Conservation (phyloP, 345 rosid species). For the Linum trigynum region DNA sequence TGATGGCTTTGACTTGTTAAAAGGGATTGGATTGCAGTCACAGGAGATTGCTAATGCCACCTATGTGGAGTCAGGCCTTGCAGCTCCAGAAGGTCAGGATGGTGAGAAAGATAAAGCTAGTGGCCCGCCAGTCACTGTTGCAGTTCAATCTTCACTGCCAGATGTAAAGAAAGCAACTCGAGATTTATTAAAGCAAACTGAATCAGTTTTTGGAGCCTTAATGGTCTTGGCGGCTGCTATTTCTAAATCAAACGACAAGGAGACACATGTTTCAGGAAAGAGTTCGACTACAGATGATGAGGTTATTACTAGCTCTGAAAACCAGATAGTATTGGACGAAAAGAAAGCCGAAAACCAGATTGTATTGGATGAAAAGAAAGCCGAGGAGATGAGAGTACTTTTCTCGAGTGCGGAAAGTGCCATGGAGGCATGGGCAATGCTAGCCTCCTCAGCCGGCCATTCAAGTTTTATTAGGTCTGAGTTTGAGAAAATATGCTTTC, state of each 20-base stretch:
- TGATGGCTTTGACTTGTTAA: conserved; percentile 66
- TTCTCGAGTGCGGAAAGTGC: conserved; percentile 90
- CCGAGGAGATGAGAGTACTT: conserved; percentile 83
- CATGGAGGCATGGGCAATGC: conserved; percentile 99
- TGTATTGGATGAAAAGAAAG: conserved; percentile 45
- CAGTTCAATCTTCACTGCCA: conserved; percentile 55
- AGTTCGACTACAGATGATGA: conserved; percentile 27
- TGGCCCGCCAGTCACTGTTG: conserved; percentile 21
- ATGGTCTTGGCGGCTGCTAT: conserved; percentile 75
- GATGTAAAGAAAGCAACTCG: conserved; percentile 69
- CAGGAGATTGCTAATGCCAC: conserved; percentile 60
- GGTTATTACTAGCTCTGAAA: conserved; percentile 27
- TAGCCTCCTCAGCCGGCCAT: conserved; percentile 87
- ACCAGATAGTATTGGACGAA: conserved; percentile 36
- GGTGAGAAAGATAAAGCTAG: conserved; percentile 31
- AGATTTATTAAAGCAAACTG: conserved; percentile 76
- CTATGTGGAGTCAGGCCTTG: conserved; percentile 86
- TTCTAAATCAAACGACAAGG: conserved; percentile 58
- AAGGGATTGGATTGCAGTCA: conserved; percentile 61
- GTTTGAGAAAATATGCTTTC: conserved; percentile 85
- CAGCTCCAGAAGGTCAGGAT: conserved; percentile 41
- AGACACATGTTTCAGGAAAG: conserved; percentile 18
- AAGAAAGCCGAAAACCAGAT: conserved; percentile 29
- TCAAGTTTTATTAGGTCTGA: conserved; percentile 93
- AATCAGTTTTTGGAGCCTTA: conserved; percentile 76